A percentile compares a stretch with the other conserved stretches of the same genome.
phyloP scores from a whole-genome alignment of 306 rosid species.

The Pterocarpus macrocarpus region DNA sequence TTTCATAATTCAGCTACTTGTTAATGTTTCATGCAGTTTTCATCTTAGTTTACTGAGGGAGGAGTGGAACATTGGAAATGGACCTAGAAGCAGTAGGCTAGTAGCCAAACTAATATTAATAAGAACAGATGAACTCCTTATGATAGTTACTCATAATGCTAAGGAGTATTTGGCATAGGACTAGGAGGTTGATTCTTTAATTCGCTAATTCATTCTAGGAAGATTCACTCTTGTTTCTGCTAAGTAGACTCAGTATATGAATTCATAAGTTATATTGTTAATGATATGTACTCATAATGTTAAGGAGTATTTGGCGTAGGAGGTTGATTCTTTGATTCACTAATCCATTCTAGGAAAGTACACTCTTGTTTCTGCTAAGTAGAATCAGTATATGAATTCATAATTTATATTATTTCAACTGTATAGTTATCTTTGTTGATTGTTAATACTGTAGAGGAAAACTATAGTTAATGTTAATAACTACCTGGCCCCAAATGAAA shows the following conservation, averaged over 20 bases:
- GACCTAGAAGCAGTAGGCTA: background rate
- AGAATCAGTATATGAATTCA: slow-evolving; percentile 1
- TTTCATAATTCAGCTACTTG: background rate
- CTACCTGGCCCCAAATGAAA: background rate
- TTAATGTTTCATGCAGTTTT: background rate
- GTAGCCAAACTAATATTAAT: background rate
- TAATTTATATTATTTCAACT: background rate
- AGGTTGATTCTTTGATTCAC: background rate
- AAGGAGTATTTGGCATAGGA: background rate
- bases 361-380: background rate
- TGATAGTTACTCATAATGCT: background rate
- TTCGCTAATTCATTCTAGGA: background rate
- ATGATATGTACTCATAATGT: background rate
- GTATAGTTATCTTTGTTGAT: background rate
- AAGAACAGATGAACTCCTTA: background rate
- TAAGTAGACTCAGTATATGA: background rate
- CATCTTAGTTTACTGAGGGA: background rate
- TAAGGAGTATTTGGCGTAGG: background rate
- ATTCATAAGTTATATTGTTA: background rate
- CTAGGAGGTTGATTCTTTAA: background rate
- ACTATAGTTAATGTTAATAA: background rate
- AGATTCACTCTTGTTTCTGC: background rate
- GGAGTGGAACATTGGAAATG: background rate
- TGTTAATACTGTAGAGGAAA: background rate
- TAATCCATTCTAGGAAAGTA: background rate